Percentiles rank a stretch among this genome's conserved stretches.
Evolutionary conservation across 1,139 yeast species (phyloP).

Genomic region (Pichia sp.): DNA sequence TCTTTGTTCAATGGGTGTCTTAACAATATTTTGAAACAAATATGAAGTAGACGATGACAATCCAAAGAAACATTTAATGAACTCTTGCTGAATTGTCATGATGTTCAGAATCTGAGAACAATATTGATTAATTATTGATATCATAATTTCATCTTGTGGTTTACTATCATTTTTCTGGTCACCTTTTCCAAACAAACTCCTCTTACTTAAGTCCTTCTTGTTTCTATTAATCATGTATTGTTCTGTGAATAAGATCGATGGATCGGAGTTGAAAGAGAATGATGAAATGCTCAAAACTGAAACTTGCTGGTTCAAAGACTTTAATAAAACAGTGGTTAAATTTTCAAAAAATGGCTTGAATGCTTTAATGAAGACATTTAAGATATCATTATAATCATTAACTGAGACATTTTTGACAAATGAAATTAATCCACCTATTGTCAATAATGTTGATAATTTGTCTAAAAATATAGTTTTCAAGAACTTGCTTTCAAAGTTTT

Average conservation of each 20-base stretch:
- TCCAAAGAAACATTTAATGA: constrained; percentile 62
- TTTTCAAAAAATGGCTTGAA: constrained; percentile 28
- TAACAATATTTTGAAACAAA: constrained; percentile 45
- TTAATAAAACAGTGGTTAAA: constrained; percentile 30
- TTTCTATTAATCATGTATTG: constrained; percentile 10
- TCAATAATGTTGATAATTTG: constrained; percentile 23
- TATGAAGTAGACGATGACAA: constrained; percentile 43
- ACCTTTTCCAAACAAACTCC: constrained; percentile 13
- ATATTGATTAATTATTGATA: neutral
- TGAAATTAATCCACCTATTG: constrained; percentile 56
- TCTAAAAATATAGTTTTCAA: constrained; percentile 14
- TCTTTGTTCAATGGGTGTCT: constrained; percentile 36
- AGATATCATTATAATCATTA: constrained; percentile 35
- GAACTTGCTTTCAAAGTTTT: constrained; percentile 11
- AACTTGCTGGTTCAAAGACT: constrained; percentile 25
- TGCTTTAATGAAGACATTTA: constrained; percentile 25
- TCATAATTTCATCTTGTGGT: constrained; percentile 8
- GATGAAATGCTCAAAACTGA: constrained; percentile 12
- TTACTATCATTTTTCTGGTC: constrained; percentile 4
- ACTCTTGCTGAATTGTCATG: constrained; percentile 54
- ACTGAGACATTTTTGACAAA: constrained; percentile 57
- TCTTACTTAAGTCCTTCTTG: constrained; percentile 5
- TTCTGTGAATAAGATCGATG: constrained; percentile 19
- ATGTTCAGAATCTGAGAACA: constrained; percentile 14
- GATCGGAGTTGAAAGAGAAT: constrained; percentile 19